phyloP scores from a whole-genome alignment of 768 basidiomycete species.

The Psilocybe cubensis region DNA sequence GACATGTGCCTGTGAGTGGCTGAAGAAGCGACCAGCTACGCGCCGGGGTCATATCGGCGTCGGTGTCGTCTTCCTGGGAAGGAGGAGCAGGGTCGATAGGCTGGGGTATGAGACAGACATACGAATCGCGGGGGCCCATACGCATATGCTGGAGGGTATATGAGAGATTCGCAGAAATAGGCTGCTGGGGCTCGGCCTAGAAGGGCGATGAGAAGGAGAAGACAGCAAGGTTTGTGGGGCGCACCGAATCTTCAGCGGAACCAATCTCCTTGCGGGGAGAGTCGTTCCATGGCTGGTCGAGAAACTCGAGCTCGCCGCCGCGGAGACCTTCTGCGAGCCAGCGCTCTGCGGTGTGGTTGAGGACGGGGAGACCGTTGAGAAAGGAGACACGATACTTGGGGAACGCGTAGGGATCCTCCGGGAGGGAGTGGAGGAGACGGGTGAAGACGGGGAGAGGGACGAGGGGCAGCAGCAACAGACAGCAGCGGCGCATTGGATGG shows the following conservation, averaged over 20 bases:
- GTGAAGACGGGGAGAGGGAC: constrained; percentile 33
- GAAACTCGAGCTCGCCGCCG: constrained; percentile 79
- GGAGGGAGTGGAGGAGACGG: constrained; percentile 67
- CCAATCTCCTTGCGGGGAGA: constrained; percentile 62
- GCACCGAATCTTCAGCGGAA: constrained; percentile 36
- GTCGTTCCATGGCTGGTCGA: constrained; percentile 64
- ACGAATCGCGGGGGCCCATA: constrained; percentile 69
- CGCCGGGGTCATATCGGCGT: constrained; percentile 66
- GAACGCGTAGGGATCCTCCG: constrained; percentile 80
- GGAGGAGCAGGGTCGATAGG: constrained; percentile 50
- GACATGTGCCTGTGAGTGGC: constrained; percentile 77
- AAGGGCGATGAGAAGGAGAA: constrained; percentile 4
- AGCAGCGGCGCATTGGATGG: constrained; percentile 21
- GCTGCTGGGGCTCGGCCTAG: constrained; percentile 5
- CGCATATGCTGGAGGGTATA: constrained; percentile 75
- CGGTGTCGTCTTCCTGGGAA: constrained; percentile 52
- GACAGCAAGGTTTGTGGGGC: constrained; percentile 7
- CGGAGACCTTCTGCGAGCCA: constrained; percentile 76
- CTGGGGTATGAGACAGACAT: constrained; percentile 80
- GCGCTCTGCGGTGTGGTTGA: constrained; percentile 69
- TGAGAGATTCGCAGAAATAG: constrained; percentile 20
- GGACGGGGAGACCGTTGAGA: constrained; percentile 76
- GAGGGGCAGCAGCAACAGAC: constrained; percentile 28
- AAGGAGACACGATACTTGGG: constrained; percentile 83
- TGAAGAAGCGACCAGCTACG: constrained; percentile 85